A percentile compares a stretch with the other conserved stretches of the same genome.
These are phyloP conservation scores for Talaromyces sp. DNA, from an alignment of 2,329 filamentous ascomycete species.

Conservation along the genomic window DNA sequence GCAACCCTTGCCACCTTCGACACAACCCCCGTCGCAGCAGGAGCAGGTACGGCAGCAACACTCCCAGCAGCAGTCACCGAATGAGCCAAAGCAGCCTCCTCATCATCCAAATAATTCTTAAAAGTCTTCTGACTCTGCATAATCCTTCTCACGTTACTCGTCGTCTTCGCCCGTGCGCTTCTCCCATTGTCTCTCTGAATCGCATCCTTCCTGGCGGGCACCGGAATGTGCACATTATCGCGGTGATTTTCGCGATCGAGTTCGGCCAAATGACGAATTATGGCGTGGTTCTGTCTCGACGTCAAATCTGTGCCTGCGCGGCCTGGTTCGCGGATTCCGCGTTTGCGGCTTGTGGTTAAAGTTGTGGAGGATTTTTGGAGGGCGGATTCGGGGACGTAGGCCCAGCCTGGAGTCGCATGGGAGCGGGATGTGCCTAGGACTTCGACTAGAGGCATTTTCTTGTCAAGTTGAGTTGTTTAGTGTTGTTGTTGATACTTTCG, in stretches of 20 bases:
- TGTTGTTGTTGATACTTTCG: neutral
- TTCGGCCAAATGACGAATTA: slow-evolving; percentile 74
- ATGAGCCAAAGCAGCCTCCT: slow-evolving; percentile 39
- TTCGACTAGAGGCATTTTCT: slow-evolving; percentile 67
- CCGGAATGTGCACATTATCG: slow-evolving; percentile 63
- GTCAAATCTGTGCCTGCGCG: slow-evolving; percentile 60
- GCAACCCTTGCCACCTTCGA: slow-evolving; percentile 12
- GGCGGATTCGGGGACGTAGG: slow-evolving; percentile 76
- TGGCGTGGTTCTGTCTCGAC: slow-evolving; percentile 76
- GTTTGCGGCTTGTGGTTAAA: slow-evolving; percentile 60
- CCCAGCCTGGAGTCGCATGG: slow-evolving; percentile 77
- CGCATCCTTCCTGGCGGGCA: slow-evolving; percentile 53
- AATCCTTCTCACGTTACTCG: slow-evolving; percentile 47
- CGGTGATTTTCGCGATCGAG: slow-evolving; percentile 75
- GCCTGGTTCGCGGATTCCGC: slow-evolving; percentile 59
- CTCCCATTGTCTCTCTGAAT: slow-evolving; percentile 35
- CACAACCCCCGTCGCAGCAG: neutral
- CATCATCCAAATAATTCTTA: slow-evolving; percentile 50
- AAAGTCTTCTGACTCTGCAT: slow-evolving; percentile 49
- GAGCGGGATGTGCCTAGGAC: slow-evolving; percentile 70
- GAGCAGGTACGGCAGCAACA: neutral
- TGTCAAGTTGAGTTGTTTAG: neutral
- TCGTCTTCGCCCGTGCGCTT: slow-evolving; percentile 38
- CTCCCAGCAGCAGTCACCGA: neutral
- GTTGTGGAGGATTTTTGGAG: slow-evolving; percentile 55